A percentile compares a stretch with the other conserved stretches of the same genome.
phyloP scores from a whole-genome alignment of 495 filamentous ascomycete genomes.

The Penicillium coprophilum region DNA sequence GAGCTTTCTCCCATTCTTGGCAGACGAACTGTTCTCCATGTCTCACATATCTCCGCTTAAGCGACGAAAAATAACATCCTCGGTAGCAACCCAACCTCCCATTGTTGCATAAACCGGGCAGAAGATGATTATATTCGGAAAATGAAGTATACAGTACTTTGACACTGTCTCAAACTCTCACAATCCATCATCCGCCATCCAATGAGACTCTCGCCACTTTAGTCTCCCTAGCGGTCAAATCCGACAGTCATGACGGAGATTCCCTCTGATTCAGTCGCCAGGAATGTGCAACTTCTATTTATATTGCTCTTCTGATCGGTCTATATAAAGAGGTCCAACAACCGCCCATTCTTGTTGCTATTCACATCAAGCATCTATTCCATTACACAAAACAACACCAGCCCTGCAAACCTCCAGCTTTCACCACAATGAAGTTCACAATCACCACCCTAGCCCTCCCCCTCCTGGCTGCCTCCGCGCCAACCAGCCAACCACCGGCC shows the following conservation, averaged over 20 bases:
- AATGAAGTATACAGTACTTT: not conserved
- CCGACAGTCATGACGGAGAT: conserved; percentile 8
- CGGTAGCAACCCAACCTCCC: not conserved
- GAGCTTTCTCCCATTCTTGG: not conserved
- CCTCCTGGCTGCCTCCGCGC: conserved; percentile 33
- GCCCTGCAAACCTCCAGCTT: not conserved
- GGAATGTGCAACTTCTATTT: not conserved
- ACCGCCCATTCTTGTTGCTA: not conserved
- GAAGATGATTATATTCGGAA: not conserved
- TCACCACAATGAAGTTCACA: conserved; percentile 32
- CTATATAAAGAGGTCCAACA: conserved; percentile 2
- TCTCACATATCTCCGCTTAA: not conserved
- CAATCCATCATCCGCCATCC: not conserved
- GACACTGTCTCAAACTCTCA: conserved; percentile 4
- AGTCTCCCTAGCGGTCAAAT: conserved; percentile 1
- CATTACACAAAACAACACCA: not conserved
- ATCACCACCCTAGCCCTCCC: conserved; percentile 30
- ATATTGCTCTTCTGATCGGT: not conserved
- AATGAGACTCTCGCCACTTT: conserved; percentile 7
- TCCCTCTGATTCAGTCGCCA: not conserved
- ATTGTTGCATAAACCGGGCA: not conserved
- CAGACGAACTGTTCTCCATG: not conserved
- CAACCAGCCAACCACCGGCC: conserved; percentile 13
- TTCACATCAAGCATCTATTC: not conserved
- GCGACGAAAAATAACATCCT: not conserved